Base-by-base conservation (phyloP, 345 rosid genomes). In the Populus tremula region DNA sequence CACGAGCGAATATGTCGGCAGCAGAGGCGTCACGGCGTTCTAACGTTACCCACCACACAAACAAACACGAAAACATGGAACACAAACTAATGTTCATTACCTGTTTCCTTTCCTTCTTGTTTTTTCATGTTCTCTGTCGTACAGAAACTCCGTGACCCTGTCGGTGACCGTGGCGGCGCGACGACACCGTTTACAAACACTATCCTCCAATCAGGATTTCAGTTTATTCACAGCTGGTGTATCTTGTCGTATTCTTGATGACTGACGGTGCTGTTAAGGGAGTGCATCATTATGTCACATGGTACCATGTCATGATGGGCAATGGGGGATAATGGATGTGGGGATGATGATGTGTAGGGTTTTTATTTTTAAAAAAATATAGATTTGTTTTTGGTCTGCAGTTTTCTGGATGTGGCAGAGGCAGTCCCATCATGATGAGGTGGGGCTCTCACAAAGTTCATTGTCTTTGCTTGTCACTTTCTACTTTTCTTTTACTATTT, bases 1-100 rank as follows among this genome's bases (percentile, higher is more conserved):
- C 54, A 5, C 50, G 27, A 75, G 50, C 45, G 82, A 80, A 79
- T 79, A 82, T 82, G 87, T 81, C 81, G 83, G 87, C 76, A 77
- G 41, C 83, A 76, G 85, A 56, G 74, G 76, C 70, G 80, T 80
- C 83, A 77, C 83, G 75, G 78, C 74, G 68, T 81, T 78, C 75
- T 67, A 56, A 36, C 73, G 31, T 17, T 67, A 13, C 35, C 63
- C 59, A 31, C 29, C 54, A 27, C 38, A 13, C 50, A 1, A 43
- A 62, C 5, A 62, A 64, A 56, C 67, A 23, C 31, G 16, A 36
- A 62, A 31, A 50, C 64, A 21, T 0, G 7, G 5, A 53, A 9
- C 18, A 47, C 25, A 72, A 36, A 13, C n/a, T 11, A 11, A 2
- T 54, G 61, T 7, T 14, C 50, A 3, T 12, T 4, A 11, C 17